Base-by-base conservation (phyloP, 2,329 filamentous ascomycete genomes). In the Aspergillus tanneri region DNA sequence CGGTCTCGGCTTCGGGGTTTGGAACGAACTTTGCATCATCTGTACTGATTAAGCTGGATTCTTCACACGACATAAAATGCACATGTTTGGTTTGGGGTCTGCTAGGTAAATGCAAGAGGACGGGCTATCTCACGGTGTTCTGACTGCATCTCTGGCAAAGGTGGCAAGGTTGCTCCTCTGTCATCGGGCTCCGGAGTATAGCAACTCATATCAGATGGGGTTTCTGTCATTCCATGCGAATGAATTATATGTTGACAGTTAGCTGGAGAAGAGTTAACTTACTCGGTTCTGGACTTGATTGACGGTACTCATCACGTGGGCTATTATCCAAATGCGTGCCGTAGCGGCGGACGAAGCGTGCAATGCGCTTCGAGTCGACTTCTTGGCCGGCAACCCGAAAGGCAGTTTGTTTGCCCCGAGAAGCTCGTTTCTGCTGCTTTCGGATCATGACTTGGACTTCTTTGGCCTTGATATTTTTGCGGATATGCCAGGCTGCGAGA, bases 381-480 rank as follows among this genome's bases (percentile, higher is more conserved):
- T 64, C 58, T 25, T 68, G 65, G 2, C 66, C 66, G 19, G 57
- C 61, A 9, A 67, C 60, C 5, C 66, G 63, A 40, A 69, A 69
- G 7, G 64, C 66, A 4, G 66, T 69, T 49, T 63, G 61, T 45
- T 69, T 69, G 52, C 66, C 66, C n/a, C 57, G 61, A 38, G 66
- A 64, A 37, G 66, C 66, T 10, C 66, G 66, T 46, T 68, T 68
- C 44, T 67, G 59, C 47, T 69, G 64, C 39, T 69, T 69, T 41
- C 65, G 66, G 22, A 68, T 59, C 66, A 69, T 68, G 32, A 69
- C 46, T 32, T 68, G 63, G 30, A 67, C 64, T 49, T 69, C 65
- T 47, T 65, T 66, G 38, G 64, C 63, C 53, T 69, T 69, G 54
- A 69, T 68, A 41, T 69, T 69, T 36, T 69, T 69, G 22, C 66